Conservation (phyloP, 345 rosid genomes). For the Firmiana major region DNA sequence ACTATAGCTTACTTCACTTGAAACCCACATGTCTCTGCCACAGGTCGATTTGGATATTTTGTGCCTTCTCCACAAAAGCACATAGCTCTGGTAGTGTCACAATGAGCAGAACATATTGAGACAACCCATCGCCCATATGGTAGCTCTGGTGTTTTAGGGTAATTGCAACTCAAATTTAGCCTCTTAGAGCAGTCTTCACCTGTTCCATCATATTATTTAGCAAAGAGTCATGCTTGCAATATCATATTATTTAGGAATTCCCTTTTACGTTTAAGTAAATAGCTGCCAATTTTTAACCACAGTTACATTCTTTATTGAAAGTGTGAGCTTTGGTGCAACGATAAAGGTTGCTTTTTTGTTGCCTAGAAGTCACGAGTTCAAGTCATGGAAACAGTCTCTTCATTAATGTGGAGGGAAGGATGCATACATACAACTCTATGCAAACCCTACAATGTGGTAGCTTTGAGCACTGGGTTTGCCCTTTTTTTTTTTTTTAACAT, state of each 20-base stretch:
- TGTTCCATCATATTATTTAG: slow-evolving; percentile 32
- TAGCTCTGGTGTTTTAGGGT: slow-evolving; percentile 58
- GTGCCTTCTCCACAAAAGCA: slow-evolving; percentile 99
- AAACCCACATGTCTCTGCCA: slow-evolving; percentile 86
- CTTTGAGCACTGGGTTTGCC: too few relatives aligned
- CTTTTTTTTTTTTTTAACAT: too few relatives aligned
- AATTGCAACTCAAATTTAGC: slow-evolving; percentile 60
- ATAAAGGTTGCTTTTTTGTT: too few relatives aligned
- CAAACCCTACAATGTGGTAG: too few relatives aligned
- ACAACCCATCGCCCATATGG: slow-evolving; percentile 93
- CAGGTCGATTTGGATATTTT: slow-evolving; percentile 91
- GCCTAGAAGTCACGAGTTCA: too few relatives aligned
- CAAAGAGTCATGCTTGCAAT: too few relatives aligned
- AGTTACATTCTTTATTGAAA: not conserved
- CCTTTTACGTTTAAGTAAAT: not conserved
- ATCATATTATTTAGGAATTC: not conserved
- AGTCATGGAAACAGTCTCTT: too few relatives aligned
- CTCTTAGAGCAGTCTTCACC: slow-evolving; percentile 78
- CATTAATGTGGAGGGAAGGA: too few relatives aligned
- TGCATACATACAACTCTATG: too few relatives aligned
- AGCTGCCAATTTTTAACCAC: not conserved
- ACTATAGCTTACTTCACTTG: slow-evolving; percentile 54
- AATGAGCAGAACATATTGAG: slow-evolving; percentile 77
- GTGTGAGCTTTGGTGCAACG: too few relatives aligned
- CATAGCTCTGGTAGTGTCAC: slow-evolving; percentile 91